Percentiles rank a stretch among this genome's conserved stretches.
Conservation (phyloP, 495 filamentous ascomycete genomes). For the Hypoxylon fragiforme region DNA sequence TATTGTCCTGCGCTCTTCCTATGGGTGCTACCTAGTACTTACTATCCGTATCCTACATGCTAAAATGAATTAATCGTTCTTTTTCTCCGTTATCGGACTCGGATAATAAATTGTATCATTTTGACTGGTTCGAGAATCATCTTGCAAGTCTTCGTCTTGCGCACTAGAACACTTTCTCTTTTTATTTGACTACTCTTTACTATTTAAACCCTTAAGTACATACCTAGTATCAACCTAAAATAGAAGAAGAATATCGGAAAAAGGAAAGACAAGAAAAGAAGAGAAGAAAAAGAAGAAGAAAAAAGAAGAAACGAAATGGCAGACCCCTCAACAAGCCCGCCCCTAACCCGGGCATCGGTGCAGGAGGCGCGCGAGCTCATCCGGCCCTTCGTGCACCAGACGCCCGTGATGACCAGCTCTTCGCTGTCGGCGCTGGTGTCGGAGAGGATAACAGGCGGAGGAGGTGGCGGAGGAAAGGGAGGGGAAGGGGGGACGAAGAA, state of each 20-base stretch:
- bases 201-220: too few species aligned
- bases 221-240: too few species aligned
- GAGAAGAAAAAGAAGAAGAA: background rate
- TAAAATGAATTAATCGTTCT: background rate
- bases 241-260: too few species aligned
- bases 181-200: background rate
- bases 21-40: background rate
- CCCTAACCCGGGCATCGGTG: constrained; percentile 71
- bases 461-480: constrained; percentile 34
- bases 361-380: constrained; percentile 72
- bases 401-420: constrained; percentile 75
- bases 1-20: background rate
- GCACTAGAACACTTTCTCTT: constrained; percentile 1
- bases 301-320: constrained; percentile 43
- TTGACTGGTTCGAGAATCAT: constrained; percentile 19
- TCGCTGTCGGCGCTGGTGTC: constrained; percentile 72
- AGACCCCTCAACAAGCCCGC: constrained; percentile 52
- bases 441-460: background rate
- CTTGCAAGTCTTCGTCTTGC: background rate
- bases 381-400: constrained; percentile 74
- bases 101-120: constrained; percentile 25
- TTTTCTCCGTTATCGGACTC: constrained; percentile 30
- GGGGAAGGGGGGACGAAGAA: constrained; percentile 57
- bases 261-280: background rate
- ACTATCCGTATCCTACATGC: too few species aligned